phyloP scores from a whole-genome alignment of 352 stramenopile species.

The Phytopythium mirpurense region DNA sequence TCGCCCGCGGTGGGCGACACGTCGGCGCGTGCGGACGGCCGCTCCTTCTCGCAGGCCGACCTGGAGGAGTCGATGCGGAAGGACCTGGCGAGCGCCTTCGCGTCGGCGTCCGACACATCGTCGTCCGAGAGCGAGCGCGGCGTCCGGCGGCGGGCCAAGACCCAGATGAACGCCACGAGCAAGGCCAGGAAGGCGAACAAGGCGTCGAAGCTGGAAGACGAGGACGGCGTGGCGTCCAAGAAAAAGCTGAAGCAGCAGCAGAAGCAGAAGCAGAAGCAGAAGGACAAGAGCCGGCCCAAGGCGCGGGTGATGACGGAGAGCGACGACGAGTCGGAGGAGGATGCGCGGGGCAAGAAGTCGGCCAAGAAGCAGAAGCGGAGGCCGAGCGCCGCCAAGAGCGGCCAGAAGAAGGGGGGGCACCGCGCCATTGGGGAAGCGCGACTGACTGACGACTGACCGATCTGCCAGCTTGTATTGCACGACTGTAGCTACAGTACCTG shows the following conservation, averaged over 20 bases:
- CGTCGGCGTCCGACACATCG: slow-evolving; percentile 21
- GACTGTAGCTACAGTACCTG: slow-evolving; percentile 4
- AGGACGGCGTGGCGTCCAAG: slow-evolving; percentile 6
- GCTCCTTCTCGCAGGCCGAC: neutral
- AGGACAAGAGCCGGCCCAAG: too few species aligned
- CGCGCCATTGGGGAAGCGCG: slow-evolving; percentile 43
- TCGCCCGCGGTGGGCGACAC: slow-evolving; percentile 43
- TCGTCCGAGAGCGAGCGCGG: slow-evolving; percentile 12
- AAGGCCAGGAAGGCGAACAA: neutral
- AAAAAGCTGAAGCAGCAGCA: too few species aligned
- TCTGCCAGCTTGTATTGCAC: too few species aligned
- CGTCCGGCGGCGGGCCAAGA: slow-evolving; percentile 14
- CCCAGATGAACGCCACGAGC: slow-evolving; percentile 10
- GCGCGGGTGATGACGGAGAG: slow-evolving; percentile 2
- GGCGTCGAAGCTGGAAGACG: neutral
- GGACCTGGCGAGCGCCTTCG: slow-evolving; percentile 40
- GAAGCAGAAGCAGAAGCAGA: too few species aligned
- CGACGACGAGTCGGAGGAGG: slow-evolving; percentile 11
- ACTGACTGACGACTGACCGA: too few species aligned
- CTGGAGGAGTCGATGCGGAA: slow-evolving; percentile 46
- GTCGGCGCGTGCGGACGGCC: slow-evolving; percentile 2
- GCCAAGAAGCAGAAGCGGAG: slow-evolving; percentile 44
- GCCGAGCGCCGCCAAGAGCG: slow-evolving; percentile 18
- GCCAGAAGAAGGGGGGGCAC: too few species aligned
- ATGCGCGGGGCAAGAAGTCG: slow-evolving; percentile 50